phyloP scores from a whole-genome alignment of 208 protist genomes.

The Trypanosoma scelopori region DNA sequence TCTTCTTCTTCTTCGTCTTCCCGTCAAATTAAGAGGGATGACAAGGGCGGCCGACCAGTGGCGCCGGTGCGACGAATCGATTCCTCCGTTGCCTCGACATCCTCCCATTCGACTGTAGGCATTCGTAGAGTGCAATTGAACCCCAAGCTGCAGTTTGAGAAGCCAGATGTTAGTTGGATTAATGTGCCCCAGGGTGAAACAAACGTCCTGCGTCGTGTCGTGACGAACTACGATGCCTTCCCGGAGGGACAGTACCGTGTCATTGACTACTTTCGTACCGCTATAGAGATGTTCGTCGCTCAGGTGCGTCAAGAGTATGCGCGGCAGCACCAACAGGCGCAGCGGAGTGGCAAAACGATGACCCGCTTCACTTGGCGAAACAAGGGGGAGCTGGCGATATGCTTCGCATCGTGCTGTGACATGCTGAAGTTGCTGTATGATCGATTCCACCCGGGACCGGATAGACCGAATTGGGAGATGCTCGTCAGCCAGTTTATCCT shows the following conservation, averaged over 20 bases:
- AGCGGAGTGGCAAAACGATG: slow-evolving; percentile 32
- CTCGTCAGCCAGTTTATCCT: slow-evolving; percentile 62
- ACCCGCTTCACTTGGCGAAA: slow-evolving; percentile 82
- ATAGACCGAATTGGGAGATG: slow-evolving; percentile 62
- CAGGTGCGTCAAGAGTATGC: slow-evolving; percentile 60
- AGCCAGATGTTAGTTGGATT: slow-evolving; percentile 74
- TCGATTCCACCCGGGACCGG: slow-evolving; percentile 41
- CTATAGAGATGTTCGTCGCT: slow-evolving; percentile 79
- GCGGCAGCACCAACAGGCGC: slow-evolving; percentile 47
- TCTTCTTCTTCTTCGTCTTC: too few relatives aligned
- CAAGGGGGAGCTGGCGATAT: slow-evolving; percentile 79
- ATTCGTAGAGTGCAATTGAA: slow-evolving; percentile 46
- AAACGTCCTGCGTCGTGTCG: slow-evolving; percentile 35
- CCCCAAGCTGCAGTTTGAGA: slow-evolving; percentile 60
- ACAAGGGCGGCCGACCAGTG: not conserved
- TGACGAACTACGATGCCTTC: slow-evolving; percentile 52
- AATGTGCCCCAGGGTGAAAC: slow-evolving; percentile 39
- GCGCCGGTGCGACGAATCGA: not conserved
- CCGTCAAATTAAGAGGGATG: not conserved
- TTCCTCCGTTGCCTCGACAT: not conserved
- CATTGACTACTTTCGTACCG: slow-evolving; percentile 75
- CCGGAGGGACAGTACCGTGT: slow-evolving; percentile 68
- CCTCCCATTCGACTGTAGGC: slow-evolving; percentile 6
- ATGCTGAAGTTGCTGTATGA: slow-evolving; percentile 83
- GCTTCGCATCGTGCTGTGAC: slow-evolving; percentile 85